Percentiles rank a stretch among this genome's conserved stretches.
Conservation (phyloP, 2,329 filamentous ascomycete species). For the Lachnellula hyalina region DNA sequence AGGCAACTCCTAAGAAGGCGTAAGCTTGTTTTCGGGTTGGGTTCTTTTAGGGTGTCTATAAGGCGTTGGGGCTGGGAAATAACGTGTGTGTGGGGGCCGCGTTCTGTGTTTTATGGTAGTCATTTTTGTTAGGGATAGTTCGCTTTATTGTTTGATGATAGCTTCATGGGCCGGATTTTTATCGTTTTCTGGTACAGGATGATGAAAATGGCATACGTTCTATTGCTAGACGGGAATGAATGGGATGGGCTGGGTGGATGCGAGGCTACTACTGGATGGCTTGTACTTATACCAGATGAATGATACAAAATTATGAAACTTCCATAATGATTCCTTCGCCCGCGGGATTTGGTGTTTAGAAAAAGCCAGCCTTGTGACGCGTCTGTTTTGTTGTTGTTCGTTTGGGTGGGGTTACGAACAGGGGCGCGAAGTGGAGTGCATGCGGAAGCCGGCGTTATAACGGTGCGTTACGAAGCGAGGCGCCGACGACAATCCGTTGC, state of each 20-base stretch:
- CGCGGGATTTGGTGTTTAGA: not conserved
- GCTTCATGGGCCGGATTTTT: not conserved
- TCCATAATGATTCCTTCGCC: not conserved
- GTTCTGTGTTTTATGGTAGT: conserved; percentile 13
- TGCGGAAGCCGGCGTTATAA: too few species aligned
- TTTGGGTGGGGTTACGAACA: not conserved
- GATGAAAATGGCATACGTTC: not conserved
- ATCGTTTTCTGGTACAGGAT: conserved; percentile 1
- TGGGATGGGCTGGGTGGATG: not conserved
- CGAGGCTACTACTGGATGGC: conserved; percentile 1
- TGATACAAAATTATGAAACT: conserved; percentile 5
- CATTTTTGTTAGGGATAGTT: conserved; percentile 6
- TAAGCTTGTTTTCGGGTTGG: conserved; percentile 5
- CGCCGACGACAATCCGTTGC: too few species aligned
- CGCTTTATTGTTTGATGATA: conserved; percentile 15
- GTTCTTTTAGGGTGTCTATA: conserved; percentile 21
- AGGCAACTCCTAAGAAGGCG: conserved; percentile 23
- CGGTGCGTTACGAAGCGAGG: too few species aligned
- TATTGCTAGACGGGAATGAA: conserved; percentile 1
- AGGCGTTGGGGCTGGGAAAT: conserved; percentile 19
- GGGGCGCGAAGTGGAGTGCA: not conserved
- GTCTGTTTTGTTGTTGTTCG: not conserved
- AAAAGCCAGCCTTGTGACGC: not conserved
- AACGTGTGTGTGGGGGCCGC: conserved; percentile 14
- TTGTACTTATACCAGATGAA: conserved; percentile 12